Conservation (phyloP, 192 early-diverging fungal species). For the Rhizoclosmatium sp. region DNA sequence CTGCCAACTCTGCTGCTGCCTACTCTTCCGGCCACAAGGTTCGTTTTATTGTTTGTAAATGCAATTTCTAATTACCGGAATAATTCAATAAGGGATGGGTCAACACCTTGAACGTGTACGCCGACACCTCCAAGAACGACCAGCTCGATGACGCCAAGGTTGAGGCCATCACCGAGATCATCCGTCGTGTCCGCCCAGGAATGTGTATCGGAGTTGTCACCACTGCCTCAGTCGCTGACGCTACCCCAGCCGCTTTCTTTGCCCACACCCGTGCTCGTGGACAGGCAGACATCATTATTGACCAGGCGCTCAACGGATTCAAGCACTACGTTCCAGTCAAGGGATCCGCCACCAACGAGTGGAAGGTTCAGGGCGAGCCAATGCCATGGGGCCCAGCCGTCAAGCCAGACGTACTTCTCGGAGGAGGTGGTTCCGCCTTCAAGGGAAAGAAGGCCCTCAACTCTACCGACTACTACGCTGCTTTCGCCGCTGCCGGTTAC, state of each 20-base stretch:
- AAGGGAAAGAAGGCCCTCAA: conserved; percentile 33
- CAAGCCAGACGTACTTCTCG: conserved; percentile 67
- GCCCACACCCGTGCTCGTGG: conserved; percentile 64
- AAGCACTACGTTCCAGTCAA: background rate
- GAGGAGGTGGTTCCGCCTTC: conserved; percentile 70
- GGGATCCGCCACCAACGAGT: conserved; percentile 6
- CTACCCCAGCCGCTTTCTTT: conserved; percentile 70
- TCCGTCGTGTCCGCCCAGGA: conserved; percentile 65
- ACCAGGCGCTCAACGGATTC: conserved; percentile 64
- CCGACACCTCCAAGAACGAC: conserved; percentile 60
- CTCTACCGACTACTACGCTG: conserved; percentile 36
- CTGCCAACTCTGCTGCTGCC: conserved; percentile 71
- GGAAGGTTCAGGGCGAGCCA: conserved; percentile 15
- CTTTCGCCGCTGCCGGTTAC: conserved; percentile 64
- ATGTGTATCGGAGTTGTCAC: conserved; percentile 72
- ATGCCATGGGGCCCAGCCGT: conserved; percentile 49
- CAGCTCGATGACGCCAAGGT: conserved; percentile 71
- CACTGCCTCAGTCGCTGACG: conserved; percentile 67
- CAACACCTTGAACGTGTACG: conserved; percentile 68
- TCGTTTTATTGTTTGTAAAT: background rate
- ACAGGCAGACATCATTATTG: conserved; percentile 60
- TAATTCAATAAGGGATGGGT: conserved; percentile 53
- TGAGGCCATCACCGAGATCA: conserved; percentile 64
- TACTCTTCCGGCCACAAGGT: conserved; percentile 59
- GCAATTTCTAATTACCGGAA: background rate